These are phyloP conservation scores for Phyllosticta capitalensis DNA, from an alignment of 2,329 filamentous ascomycete species.

Conservation along the genomic window DNA sequence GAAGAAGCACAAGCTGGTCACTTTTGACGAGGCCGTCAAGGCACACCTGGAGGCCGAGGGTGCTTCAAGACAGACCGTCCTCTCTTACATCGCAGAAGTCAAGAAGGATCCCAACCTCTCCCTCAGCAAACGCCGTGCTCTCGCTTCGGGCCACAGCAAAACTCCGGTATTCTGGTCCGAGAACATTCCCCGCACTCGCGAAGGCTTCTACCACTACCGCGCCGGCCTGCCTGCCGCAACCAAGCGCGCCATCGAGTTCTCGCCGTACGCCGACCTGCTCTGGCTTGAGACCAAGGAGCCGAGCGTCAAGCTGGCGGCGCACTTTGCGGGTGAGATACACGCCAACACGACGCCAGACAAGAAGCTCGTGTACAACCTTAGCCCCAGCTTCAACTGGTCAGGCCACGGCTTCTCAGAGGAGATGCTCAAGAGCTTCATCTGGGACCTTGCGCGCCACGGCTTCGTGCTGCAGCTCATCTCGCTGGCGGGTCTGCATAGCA, in stretches of 20 bases:
- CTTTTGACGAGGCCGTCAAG: conserved; percentile 83
- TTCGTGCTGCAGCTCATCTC: conserved; percentile 58
- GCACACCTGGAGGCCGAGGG: conserved; percentile 61
- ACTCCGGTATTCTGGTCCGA: conserved; percentile 73
- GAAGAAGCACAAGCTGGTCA: conserved; percentile 72
- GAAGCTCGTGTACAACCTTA: conserved; percentile 92
- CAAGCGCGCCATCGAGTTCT: conserved; percentile 86
- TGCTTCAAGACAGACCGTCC: conserved; percentile 53
- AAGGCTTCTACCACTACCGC: conserved; percentile 87
- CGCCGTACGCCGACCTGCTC: conserved; percentile 83
- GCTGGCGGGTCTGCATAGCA: conserved; percentile 54
- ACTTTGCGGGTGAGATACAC: conserved; percentile 70
- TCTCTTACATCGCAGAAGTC: conserved; percentile 56
- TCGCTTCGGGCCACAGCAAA: conserved; percentile 59
- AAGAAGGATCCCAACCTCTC: conserved; percentile 62
- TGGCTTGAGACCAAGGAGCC: conserved; percentile 97
- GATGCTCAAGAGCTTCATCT: conserved; percentile 82
- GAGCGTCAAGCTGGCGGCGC: conserved; percentile 63
- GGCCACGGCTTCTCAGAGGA: conserved; percentile 79
- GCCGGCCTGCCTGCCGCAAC: conserved; percentile 79
- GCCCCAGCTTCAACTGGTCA: conserved; percentile 98
- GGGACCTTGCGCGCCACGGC: conserved; percentile 74
- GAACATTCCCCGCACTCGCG: conserved; percentile 84
- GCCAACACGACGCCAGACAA: conserved; percentile 57
- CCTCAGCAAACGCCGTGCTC: conserved; percentile 62